Conservation (phyloP, 331 rosid genomes). For the Dryas integrifolia region DNA sequence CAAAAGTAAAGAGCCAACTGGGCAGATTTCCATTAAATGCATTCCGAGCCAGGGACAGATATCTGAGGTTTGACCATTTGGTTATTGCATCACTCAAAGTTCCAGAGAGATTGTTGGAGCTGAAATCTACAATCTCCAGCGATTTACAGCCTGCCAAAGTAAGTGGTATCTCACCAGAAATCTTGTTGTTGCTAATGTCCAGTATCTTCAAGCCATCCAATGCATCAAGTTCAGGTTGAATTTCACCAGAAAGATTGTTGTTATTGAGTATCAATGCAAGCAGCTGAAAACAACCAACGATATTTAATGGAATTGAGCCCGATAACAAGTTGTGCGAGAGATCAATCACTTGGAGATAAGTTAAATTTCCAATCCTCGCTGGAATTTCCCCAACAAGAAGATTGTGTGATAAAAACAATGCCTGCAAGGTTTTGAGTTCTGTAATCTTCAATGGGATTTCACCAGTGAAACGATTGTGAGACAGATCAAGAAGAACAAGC, state of each 20-base stretch:
- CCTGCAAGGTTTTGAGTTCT: slow-evolving; percentile 93
- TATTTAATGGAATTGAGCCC: slow-evolving; percentile 87
- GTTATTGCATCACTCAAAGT: slow-evolving; percentile 85
- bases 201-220: slow-evolving; percentile 89
- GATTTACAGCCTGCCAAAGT: slow-evolving; percentile 98
- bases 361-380: slow-evolving; percentile 82
- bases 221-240: slow-evolving; percentile 97
- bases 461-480: slow-evolving; percentile 84
- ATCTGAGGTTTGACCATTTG: slow-evolving; percentile 87
- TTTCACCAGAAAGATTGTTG: slow-evolving; percentile 90
- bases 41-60: slow-evolving; percentile 81
- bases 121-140: slow-evolving; percentile 86
- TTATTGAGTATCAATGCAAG: slow-evolving; percentile 80
- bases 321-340: slow-evolving; percentile 84
- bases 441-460: slow-evolving; percentile 86
- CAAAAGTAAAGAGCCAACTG: slow-evolving; percentile 82
- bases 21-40: slow-evolving; percentile 76
- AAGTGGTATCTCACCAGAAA: slow-evolving; percentile 88
- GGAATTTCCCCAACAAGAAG: slow-evolving; percentile 93
- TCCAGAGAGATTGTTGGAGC: slow-evolving; percentile 90
- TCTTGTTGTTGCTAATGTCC: slow-evolving; percentile 86
- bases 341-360: slow-evolving; percentile 96
- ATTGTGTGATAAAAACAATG: slow-evolving; percentile 90
- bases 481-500: slow-evolving; percentile 89
- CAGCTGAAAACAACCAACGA: slow-evolving; percentile 96